Base-by-base conservation (phyloP, 1,284 basidiomycete genomes). In the Heterobasidion annosum region DNA sequence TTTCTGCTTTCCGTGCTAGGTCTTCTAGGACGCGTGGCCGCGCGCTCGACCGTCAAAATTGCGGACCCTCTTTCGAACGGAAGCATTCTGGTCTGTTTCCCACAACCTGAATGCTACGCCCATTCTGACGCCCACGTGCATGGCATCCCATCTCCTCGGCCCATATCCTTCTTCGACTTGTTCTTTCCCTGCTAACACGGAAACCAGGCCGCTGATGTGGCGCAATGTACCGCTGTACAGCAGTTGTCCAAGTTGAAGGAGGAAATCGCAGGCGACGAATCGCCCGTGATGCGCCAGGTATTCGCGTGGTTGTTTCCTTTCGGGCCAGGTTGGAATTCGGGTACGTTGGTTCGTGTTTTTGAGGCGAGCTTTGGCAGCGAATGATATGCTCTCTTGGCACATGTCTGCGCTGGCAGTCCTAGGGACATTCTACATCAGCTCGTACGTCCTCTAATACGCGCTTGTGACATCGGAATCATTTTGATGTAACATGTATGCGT, bases 381-480 rank as follows among this genome's bases (percentile, higher is more conserved):
- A 25, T 25, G 25, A 25, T 25, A 25, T 25, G 25, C 25, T 4
- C 25, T 5, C 25, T 40, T 40, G 37, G 8, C 37, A 8, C 37
- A n/a, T n/a, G 12, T 40, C 43, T 37, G 48, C 54, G 50, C 19
- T n/a, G n/a, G 34, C 60, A 82, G 81, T 94, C 58, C 75, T 93
- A 44, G 91, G 88, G 59, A 93, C 91, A 34, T 93, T 93, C 75
- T 93, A 94, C 74, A 93, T 93, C 68, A 93, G 89, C 76, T 93
- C 91, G 90, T 92, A 64, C 66, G 88, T 66, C 52, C 50, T 51
- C 57, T 50, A 51, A 57, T 10, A 51, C 54, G 51, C 53, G 54
- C 8, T 7, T 40, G 37, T n/a, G 6, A 10, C 10, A 10, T 10
- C 37, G 37, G 10, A 25, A 25, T 25, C 25, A 25, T 25, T 25